Percentiles rank a stretch among this genome's conserved stretches.
Conservation (phyloP, 331 rosid genomes). For the Quercus lobata region DNA sequence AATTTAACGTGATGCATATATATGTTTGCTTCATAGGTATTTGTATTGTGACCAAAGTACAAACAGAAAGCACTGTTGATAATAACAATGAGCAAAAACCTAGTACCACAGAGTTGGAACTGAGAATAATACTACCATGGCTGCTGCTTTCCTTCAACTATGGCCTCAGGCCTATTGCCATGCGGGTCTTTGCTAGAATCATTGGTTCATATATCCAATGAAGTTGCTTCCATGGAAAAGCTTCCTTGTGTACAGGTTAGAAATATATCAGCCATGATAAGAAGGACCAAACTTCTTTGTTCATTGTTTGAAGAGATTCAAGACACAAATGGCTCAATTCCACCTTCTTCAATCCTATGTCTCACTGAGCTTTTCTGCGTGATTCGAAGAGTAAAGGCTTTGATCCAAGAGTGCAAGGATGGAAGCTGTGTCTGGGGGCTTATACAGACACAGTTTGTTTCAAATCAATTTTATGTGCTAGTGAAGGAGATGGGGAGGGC, state of each 20-base stretch:
- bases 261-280: constrained; percentile 69
- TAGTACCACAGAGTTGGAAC: constrained; percentile 4
- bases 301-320: constrained; percentile 83
- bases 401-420: constrained; percentile 66
- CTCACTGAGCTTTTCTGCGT: constrained; percentile 83
- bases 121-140: constrained; percentile 27
- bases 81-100: constrained; percentile 27
- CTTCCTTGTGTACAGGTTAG: constrained; percentile 46
- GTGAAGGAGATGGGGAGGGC: constrained; percentile 86
- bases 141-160: constrained; percentile 37
- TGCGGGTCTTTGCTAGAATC: constrained; percentile 68
- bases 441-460: constrained; percentile 50
- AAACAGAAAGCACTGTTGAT: constrained; percentile 20
- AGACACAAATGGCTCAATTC: constrained; percentile 53
- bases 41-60: constrained; percentile 15
- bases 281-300: constrained; percentile 80
- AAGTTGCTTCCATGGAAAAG: constrained; percentile 60
- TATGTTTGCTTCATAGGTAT: background rate
- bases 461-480: constrained; percentile 65
- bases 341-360: constrained; percentile 81
- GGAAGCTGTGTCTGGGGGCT: constrained; percentile 80
- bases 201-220: constrained; percentile 54
- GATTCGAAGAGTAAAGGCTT: constrained; percentile 54
- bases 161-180: constrained; percentile 60
- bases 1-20: constrained; percentile 9